These are phyloP conservation scores for Nyctanthes arbortristis DNA, from an alignment of 257 asterid species.

Conservation along the genomic window DNA sequence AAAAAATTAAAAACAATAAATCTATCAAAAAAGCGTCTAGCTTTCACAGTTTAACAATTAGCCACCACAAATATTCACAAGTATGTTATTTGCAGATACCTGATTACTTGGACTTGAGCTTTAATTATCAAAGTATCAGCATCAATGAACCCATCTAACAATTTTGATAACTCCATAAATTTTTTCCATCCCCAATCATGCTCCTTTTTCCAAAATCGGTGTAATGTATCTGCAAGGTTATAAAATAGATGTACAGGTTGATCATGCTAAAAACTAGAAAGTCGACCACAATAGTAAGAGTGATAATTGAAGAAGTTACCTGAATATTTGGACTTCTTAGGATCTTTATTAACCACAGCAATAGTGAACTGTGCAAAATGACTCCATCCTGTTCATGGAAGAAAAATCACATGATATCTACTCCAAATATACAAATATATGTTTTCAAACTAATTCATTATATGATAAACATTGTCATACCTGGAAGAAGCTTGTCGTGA, in stretches of 20 bases:
- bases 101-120: conserved; percentile 66
- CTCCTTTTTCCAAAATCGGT: conserved; percentile 59
- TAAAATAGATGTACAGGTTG: conserved; percentile 13
- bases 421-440: conserved; percentile 3
- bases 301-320: conserved; percentile 27
- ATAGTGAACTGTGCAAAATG: conserved; percentile 64
- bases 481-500: conserved; percentile 66
- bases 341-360: conserved; percentile 59
- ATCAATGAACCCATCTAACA: conserved; percentile 56
- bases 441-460: neutral
- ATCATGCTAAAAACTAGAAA: neutral
- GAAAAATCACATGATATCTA: conserved; percentile 18
- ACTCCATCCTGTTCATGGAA: conserved; percentile 48
- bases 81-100: conserved; percentile 31
- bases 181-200: conserved; percentile 72
- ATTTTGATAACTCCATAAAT: conserved; percentile 61
- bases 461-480: conserved; percentile 18
- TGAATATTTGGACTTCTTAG: conserved; percentile 52
- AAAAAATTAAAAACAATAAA: conserved; percentile 11
- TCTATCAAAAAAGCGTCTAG: neutral
- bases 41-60: neutral
- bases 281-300: neutral
- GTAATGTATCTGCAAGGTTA: conserved; percentile 49
- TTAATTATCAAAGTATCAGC: conserved; percentile 51
- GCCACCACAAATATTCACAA: conserved; percentile 3